Evolutionary conservation across 164 flowering plant species (phyloP).

Genomic region (Santalum album): DNA sequence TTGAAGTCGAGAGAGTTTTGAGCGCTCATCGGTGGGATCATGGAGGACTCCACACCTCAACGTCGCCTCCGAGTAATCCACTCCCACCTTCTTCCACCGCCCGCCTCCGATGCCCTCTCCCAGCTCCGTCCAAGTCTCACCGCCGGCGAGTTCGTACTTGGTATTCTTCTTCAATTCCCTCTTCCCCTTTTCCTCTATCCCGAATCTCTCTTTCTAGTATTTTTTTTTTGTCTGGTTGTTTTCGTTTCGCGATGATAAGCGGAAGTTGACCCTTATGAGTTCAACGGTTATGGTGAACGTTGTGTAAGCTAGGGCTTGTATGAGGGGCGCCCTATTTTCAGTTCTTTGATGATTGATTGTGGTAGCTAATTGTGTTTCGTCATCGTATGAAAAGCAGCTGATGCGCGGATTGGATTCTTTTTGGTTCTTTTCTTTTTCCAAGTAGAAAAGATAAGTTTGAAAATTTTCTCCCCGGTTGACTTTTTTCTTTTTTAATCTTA

Average conservation of each 20-base stretch:
- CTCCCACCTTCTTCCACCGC: conserved; percentile 21
- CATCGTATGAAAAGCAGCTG: too few relatives aligned
- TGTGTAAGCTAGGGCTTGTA: too few relatives aligned
- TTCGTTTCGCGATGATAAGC: not conserved
- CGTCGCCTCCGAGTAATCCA: conserved; percentile 33
- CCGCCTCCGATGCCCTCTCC: conserved; percentile 14
- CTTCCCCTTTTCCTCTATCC: not conserved
- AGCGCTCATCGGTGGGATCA: not conserved
- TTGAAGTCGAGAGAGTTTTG: not conserved
- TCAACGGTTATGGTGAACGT: too few relatives aligned
- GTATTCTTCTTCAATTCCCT: conserved; percentile 8
- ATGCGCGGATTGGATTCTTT: too few relatives aligned
- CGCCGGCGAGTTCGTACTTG: conserved; percentile 36
- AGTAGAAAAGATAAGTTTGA: too few relatives aligned
- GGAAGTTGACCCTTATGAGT: not conserved
- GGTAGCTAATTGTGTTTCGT: too few relatives aligned
- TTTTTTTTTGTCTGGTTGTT: not conserved
- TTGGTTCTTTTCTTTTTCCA: too few relatives aligned
- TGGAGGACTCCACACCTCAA: conserved; percentile 17
- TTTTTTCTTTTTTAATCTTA: too few relatives aligned
- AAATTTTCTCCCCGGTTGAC: too few relatives aligned
- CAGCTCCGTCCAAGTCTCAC: conserved; percentile 22
- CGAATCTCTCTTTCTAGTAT: not conserved
- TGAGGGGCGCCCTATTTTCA: too few relatives aligned
- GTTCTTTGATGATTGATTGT: too few relatives aligned